Percentiles rank a stretch among this genome's conserved stretches.
Conservation (phyloP, 2,329 filamentous ascomycete species). For the Exophiala lecanii-corni region DNA sequence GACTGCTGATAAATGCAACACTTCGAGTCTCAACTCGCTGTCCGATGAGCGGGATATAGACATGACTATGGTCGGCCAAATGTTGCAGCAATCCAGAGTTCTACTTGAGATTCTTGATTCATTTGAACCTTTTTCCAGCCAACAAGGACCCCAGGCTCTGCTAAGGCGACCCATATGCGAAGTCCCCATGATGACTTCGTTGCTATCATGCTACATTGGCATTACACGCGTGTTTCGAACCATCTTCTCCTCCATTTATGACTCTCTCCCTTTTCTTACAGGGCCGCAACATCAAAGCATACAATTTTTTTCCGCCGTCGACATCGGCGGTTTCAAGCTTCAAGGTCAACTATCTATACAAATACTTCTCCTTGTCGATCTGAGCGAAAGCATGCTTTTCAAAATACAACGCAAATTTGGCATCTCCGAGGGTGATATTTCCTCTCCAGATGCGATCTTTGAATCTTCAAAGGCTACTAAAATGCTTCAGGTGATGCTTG, state of each 20-base stretch:
- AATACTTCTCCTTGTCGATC: slow-evolving; percentile 10
- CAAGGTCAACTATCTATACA: slow-evolving; percentile 8
- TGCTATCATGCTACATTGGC: slow-evolving; percentile 8
- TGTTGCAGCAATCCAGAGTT: slow-evolving; percentile 7
- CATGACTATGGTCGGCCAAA: slow-evolving; percentile 6
- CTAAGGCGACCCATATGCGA: background rate
- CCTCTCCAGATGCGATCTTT: background rate
- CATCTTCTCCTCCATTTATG: slow-evolving; percentile 9
- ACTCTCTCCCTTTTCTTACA: slow-evolving; percentile 8
- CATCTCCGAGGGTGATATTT: background rate
- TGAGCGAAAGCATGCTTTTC: slow-evolving; percentile 7
- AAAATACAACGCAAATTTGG: slow-evolving; percentile 10
- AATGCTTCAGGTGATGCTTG: slow-evolving; percentile 7
- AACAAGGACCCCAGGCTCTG: background rate
- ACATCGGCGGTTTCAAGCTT: slow-evolving; percentile 10
- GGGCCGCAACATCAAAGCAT: background rate
- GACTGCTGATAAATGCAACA: slow-evolving; percentile 4
- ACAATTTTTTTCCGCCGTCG: slow-evolving; percentile 9
- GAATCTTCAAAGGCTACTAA: slow-evolving; percentile 1
- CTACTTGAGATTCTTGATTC: slow-evolving; percentile 7
- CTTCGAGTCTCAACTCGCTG: background rate
- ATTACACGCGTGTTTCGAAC: slow-evolving; percentile 10
- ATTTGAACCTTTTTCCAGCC: slow-evolving; percentile 1
- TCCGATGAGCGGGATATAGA: background rate
- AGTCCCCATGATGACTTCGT: slow-evolving; percentile 4